Evolutionary conservation across 179 eudicot genomes (phyloP), one percentile per base, ranked within the genome.

Genomic region (Patellifolia procumbens): DNA sequence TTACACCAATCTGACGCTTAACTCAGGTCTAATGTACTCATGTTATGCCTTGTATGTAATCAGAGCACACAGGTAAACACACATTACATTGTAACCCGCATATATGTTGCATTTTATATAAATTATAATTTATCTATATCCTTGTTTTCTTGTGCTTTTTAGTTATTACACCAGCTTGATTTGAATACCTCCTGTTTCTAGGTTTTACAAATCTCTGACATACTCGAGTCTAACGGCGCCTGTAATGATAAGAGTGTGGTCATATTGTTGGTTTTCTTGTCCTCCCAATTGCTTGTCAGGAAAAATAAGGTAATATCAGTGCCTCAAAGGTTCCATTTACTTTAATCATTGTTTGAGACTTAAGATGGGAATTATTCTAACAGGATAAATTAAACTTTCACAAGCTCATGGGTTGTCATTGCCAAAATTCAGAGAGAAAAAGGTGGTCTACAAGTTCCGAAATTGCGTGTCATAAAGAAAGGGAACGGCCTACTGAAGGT

Each of bases 381-480:
- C 93, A 95, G 99, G 93, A 86, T 81, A 90, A 90, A 77, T 84
- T 92, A 61, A 95, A 93, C 85, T 91, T 95, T 70, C 99, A 93
- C 86, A 95, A 95, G 83, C 86, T 95, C 81, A 81, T 91, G 90
- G 97, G 97, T 52, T 91, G 88, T 70, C 79, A 74, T 48, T 89
- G 93, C 85, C 97, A 85, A 80, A 86, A 80, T 84, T 81, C 88
- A 77, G 90, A 81, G 67, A 86, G 89, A 84, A 91, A 82, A 80
- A 69, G 85, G 83, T 74, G 85, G 77, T 85, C 83, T 72, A 66
- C 78, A 81, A 85, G 74, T 76, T 76, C 83, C 66, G 91, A 85
- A 81, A 78, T 84, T 68, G 76, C 68, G 55, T 61, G 37, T 24
- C 79, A 68, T 32, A 77, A 56, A 74, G 88, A 85, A 66, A 59